A percentile compares a stretch with the other conserved stretches of the same genome.
These are phyloP conservation scores for Sclerotinia glacialis DNA, from an alignment of 2,329 filamentous ascomycete species.

Conservation along the genomic window DNA sequence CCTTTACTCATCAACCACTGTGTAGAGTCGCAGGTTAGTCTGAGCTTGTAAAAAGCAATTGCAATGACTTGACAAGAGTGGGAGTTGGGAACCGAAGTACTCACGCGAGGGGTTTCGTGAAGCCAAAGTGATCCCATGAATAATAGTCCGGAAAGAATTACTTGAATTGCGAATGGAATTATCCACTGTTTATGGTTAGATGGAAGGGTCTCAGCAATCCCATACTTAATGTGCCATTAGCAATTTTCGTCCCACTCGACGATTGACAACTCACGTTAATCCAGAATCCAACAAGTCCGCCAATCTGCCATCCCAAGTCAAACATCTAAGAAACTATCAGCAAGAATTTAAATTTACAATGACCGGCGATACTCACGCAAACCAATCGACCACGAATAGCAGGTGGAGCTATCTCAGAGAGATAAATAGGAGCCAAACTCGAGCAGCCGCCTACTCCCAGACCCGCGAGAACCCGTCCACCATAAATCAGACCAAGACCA, in stretches of 20 bases:
- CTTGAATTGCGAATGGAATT: conserved; percentile 59
- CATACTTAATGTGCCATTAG: conserved; percentile 49
- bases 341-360: too few species aligned
- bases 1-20: conserved; percentile 67
- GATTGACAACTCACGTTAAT: conserved; percentile 47
- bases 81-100: background rate
- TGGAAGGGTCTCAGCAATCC: conserved; percentile 41
- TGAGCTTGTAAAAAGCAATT: background rate
- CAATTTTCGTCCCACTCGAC: conserved; percentile 38
- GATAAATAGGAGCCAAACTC: conserved; percentile 57
- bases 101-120: conserved; percentile 58
- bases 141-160: conserved; percentile 64
- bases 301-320: conserved; percentile 63
- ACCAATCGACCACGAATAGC: conserved; percentile 28
- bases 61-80: background rate
- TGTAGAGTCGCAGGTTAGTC: background rate
- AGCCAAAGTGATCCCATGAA: conserved; percentile 59
- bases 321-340: conserved; percentile 46
- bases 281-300: conserved; percentile 63
- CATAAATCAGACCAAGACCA: conserved; percentile 22
- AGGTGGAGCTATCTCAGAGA: conserved; percentile 35
- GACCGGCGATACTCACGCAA: background rate
- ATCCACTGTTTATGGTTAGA: conserved; percentile 54
- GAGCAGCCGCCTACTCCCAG: conserved; percentile 41
- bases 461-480: conserved; percentile 31